Conservation (phyloP, 305 asterid species). For the Fraxinus albicans region DNA sequence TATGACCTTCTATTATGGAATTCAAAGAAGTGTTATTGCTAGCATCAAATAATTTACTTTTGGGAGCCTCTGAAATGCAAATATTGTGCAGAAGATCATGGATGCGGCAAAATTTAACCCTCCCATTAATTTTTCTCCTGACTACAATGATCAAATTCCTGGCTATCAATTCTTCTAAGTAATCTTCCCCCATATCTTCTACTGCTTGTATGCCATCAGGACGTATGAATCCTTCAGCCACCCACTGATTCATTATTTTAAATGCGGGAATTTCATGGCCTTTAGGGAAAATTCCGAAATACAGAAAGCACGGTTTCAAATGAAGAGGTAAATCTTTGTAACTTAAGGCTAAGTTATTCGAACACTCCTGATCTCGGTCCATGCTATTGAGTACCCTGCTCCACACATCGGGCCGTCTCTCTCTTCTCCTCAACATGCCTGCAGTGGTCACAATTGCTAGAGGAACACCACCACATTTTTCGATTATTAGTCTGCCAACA, state of each 20-base stretch:
- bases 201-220: neutral
- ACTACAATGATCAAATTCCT: neutral
- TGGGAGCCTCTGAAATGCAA: neutral
- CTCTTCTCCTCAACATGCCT: neutral
- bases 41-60: neutral
- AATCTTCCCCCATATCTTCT: neutral
- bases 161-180: neutral
- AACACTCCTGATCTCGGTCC: neutral
- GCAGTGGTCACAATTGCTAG: neutral
- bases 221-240: neutral
- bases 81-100: neutral
- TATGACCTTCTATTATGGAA: neutral
- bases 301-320: slow-evolving; percentile 3
- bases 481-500: neutral
- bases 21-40: neutral
- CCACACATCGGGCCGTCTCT: neutral
- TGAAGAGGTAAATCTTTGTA: neutral
- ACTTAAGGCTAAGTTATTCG: neutral
- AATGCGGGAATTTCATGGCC: neutral
- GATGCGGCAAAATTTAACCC: slow-evolving; percentile 2
- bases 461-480: neutral
- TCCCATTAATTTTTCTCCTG: neutral
- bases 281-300: neutral
- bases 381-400: neutral
- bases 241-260: neutral